Evolutionary conservation across 1,139 yeast genomes (phyloP), one percentile per base, ranked within the genome.

Genomic region (Zygosaccharomyces pseudobailii): DNA sequence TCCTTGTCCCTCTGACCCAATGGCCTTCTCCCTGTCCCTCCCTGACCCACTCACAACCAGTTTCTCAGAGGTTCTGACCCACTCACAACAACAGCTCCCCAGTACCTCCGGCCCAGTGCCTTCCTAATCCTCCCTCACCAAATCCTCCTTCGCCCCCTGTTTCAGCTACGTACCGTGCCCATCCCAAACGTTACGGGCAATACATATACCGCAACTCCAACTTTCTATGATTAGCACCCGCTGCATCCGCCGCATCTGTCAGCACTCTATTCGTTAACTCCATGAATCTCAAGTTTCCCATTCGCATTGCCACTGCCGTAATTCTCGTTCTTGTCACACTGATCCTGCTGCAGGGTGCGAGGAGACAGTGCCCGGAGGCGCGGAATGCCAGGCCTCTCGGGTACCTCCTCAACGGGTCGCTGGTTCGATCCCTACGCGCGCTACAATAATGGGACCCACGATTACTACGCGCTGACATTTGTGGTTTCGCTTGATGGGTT

Each of bases 401-500:
- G n/a, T n/a, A n/a, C 10, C 9, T n/a, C 30, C 30, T 9, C n/a
- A 7, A 27, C 30, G n/a, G 30, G 33, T 3, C 41, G 5, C 24
- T 19, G 17, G 41, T 57, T 53, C 37, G 56, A 56, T 36, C 55
- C 55, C 30, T 74, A 70, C 53, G 53, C 58, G 1, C 43, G 67
- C 1, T 58, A 79, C 22, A 69, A 74, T 20, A 89, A 89, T 62
- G 87, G 92, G 3, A 87, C 96, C 0, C 82, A 81, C 53, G 69
- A 70, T 1, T 88, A 83, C 66, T 72, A 82, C 55, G 87, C 94
- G 20, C 81, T 96, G 3, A 89, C 97, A 0, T 68, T 89, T 1
- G 65, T 88, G 45, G 71, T 89, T 2, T 87, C 96, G 0, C 66
- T 89, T 36, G 96, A 87, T 62, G 96, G 96, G 9, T 86, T 89